Evolutionary conservation across 495 filamentous ascomycete genomes (phyloP), one percentile per base, ranked within the genome.

Genomic region (Neurospora sp.): DNA sequence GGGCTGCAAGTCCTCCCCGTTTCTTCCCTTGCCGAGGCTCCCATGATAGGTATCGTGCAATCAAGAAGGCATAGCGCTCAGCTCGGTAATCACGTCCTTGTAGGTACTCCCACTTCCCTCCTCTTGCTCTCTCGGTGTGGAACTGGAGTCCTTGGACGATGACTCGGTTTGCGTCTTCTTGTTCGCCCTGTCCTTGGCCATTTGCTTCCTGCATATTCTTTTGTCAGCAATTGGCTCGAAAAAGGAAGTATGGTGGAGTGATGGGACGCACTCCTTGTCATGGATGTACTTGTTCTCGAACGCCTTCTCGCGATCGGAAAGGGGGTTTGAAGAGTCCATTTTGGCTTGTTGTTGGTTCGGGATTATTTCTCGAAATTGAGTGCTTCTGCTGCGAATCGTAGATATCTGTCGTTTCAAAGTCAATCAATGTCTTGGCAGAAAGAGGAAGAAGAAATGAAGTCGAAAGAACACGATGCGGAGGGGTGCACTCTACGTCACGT

Each of bases 211-310:
- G 68, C 0, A 0, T 1, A 59, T 8, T 0, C 0, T 27, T 27
- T 16, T 20, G 61, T 72, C 38, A 70, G 41, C 35, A n/a, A 22
- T 10, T 69, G 39, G n/a, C 6, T 20, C 42, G 2, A 31, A 31
- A 22, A 10, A 40, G 2, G 1, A 4, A n/a, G 3, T 4, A 20
- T 31, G 45, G 14, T 14, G 3, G 14, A 14, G 42, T 16, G 4
- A 10, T 4, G 6, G 14, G 1, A 70, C 79, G 9, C 27, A 80
- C 79, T 81, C 79, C 71, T 80, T 80, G 59, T 80, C 78, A 9
- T 76, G 69, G 61, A 81, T 80, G 22, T 74, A 81, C 47, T 81
- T 77, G 59, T 78, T 75, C 73, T 81, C 79, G n/a, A 80, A 22
- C 27, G 79, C 79, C 72, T 80, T 78, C 44, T 78, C 79, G 22